Evolutionary conservation across 495 filamentous ascomycete genomes (phyloP).

Genomic region (Letharia lupina): DNA sequence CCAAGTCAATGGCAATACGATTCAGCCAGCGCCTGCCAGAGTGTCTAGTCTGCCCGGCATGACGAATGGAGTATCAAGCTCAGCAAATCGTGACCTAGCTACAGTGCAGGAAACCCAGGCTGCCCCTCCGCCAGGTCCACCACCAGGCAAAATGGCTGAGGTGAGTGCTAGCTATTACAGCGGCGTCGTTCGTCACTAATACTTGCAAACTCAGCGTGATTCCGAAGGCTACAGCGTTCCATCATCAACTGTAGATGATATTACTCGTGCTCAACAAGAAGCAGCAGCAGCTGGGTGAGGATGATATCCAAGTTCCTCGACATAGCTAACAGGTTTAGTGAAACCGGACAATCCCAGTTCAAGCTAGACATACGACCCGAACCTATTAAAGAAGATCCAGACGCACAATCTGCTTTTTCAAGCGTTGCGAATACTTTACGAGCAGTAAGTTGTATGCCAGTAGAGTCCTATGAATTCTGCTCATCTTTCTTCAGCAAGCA

Average conservation of each 20-base stretch:
- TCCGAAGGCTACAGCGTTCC: slow-evolving; percentile 62
- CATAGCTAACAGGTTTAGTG: slow-evolving; percentile 26
- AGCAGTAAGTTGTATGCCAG: slow-evolving; percentile 39
- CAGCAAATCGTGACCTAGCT: slow-evolving; percentile 16
- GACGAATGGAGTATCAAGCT: slow-evolving; percentile 27
- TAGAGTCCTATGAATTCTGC: slow-evolving; percentile 12
- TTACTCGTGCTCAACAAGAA: slow-evolving; percentile 73
- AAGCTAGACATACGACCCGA: slow-evolving; percentile 89
- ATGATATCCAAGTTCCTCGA: not conserved
- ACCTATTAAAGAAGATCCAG: slow-evolving; percentile 84
- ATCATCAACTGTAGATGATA: slow-evolving; percentile 62
- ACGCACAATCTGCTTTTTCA: slow-evolving; percentile 80
- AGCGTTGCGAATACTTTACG: slow-evolving; percentile 84
- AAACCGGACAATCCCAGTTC: slow-evolving; percentile 63
- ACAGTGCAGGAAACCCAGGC: slow-evolving; percentile 29
- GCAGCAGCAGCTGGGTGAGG: slow-evolving; percentile 49
- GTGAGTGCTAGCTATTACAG: slow-evolving; percentile 1
- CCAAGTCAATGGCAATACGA: slow-evolving; percentile 24
- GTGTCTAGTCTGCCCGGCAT: slow-evolving; percentile 23
- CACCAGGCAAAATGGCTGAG: slow-evolving; percentile 20
- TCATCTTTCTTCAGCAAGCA: slow-evolving; percentile 38
- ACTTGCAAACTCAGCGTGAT: slow-evolving; percentile 40
- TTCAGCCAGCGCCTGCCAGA: slow-evolving; percentile 26
- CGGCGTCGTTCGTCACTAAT: slow-evolving; percentile 12
- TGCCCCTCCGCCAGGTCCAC: slow-evolving; percentile 23